These are phyloP conservation scores for Solanum ahanhuiri DNA, from an alignment of 257 asterid genomes.

Conservation along the genomic window DNA sequence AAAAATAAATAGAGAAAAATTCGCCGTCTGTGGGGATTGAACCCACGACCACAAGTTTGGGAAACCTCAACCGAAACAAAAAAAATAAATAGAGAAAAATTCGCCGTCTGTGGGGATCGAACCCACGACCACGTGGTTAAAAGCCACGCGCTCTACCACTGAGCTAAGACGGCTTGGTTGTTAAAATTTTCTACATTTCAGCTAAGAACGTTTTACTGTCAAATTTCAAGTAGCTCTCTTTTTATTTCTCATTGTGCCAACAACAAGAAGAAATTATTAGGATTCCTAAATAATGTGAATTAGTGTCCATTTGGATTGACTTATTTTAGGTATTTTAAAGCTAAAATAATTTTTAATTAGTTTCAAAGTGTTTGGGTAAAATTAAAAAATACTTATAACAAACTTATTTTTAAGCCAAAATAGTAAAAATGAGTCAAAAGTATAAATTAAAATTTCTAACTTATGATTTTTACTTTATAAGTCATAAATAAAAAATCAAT, in stretches of 20 bases:
- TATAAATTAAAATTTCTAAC: no score
- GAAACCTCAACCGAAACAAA: no score
- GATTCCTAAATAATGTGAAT: background rate
- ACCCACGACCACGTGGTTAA: constrained; percentile 99
- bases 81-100: background rate
- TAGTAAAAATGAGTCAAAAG: no score
- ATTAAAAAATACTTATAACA: no score
- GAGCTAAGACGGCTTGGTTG: constrained; percentile 58
- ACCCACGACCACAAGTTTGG: constrained; percentile 98
- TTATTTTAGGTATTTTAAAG: no score
- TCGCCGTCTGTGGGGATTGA: constrained; percentile 91
- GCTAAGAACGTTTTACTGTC: fast-evolving
- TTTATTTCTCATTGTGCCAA: background rate
- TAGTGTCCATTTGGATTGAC: background rate
- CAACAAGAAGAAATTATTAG: background rate
- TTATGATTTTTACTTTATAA: no score
- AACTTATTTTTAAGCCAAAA: no score
- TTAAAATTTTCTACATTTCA: no score
- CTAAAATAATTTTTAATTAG: fast-evolving
- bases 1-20: background rate
- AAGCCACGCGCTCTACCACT: constrained; percentile 99
- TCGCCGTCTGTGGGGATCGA: constrained; percentile 91
- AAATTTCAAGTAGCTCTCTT: no score
- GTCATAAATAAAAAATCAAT: no score
- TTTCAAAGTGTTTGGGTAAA: no score